Evolutionary conservation across 192 early-diverging fungal genomes (phyloP).

Genomic region (Diversispora epigaea): DNA sequence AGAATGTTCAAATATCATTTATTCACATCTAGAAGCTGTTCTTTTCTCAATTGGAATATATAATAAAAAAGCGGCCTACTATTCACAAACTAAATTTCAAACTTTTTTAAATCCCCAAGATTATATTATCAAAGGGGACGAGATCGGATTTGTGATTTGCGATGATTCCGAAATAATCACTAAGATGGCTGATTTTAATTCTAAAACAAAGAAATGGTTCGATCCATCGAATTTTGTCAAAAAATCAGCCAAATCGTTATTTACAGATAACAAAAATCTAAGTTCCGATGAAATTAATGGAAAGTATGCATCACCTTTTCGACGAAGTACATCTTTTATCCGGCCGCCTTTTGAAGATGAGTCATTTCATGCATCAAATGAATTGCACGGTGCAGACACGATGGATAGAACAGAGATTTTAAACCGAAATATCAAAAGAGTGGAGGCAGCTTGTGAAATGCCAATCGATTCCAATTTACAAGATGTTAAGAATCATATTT

Average conservation of each 20-base stretch:
- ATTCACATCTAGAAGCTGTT: constrained; percentile 54
- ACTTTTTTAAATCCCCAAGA: constrained; percentile 55
- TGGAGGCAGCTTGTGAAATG: not conserved
- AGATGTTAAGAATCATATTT: constrained; percentile 9
- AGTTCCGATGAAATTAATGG: not conserved
- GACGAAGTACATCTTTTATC: too few relatives aligned
- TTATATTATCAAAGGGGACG: constrained; percentile 58
- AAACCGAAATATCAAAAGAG: not conserved
- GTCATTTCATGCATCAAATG: not conserved
- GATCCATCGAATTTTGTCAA: not conserved
- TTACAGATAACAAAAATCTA: too few relatives aligned
- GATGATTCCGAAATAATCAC: constrained; percentile 15
- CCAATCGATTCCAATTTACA: not conserved
- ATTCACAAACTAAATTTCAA: not conserved
- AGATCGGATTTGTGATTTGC: constrained; percentile 61
- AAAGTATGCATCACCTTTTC: not conserved
- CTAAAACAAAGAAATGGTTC: not conserved
- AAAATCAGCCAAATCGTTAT: not conserved
- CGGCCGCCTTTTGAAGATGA: not conserved
- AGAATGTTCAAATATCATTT: constrained; percentile 56
- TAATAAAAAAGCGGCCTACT: not conserved
- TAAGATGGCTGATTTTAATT: constrained; percentile 23
- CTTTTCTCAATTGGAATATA: constrained; percentile 56
- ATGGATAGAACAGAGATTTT: not conserved
- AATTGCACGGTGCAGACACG: too few relatives aligned